Conservation (phyloP, 1,139 yeast species). For the Yamadazyma kanchanaburiensis region DNA sequence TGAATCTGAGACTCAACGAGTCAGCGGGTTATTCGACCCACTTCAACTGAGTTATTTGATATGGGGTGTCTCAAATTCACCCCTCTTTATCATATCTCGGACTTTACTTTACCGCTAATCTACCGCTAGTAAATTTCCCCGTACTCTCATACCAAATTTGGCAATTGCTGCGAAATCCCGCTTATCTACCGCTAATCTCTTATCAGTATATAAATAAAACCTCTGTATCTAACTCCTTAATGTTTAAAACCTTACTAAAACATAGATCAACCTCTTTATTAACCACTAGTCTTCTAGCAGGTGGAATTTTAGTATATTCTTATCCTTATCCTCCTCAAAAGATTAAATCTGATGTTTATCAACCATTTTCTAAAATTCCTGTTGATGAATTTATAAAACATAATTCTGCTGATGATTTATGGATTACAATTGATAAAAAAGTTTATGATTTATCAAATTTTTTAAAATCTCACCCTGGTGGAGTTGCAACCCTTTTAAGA, state of each 20-base stretch:
- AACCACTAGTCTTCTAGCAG: not conserved
- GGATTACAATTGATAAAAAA: constrained; percentile 20
- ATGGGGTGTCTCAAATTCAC: no score
- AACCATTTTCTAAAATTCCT: constrained; percentile 1
- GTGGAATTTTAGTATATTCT: not conserved
- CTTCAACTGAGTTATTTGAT: no score
- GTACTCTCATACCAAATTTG: no score
- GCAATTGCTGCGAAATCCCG: not conserved
- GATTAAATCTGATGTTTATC: not conserved
- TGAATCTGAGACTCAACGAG: no score
- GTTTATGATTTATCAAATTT: constrained; percentile 21
- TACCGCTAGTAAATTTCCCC: no score
- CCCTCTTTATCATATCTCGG: no score
- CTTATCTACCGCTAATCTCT: not conserved
- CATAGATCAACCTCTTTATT: not conserved
- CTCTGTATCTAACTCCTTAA: no score
- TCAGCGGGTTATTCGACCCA: no score
- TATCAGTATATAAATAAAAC: not conserved
- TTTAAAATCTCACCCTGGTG: constrained; percentile 19
- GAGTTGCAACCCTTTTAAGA: constrained; percentile 14
- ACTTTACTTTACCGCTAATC: no score
- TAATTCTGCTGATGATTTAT: constrained; percentile 9
- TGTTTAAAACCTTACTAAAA: not conserved
- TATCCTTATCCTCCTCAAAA: not conserved
- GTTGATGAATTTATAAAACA: constrained; percentile 11